Evolutionary conservation across 2,329 filamentous ascomycete genomes (phyloP).

Genomic region (Cladorrhinum sp.): DNA sequence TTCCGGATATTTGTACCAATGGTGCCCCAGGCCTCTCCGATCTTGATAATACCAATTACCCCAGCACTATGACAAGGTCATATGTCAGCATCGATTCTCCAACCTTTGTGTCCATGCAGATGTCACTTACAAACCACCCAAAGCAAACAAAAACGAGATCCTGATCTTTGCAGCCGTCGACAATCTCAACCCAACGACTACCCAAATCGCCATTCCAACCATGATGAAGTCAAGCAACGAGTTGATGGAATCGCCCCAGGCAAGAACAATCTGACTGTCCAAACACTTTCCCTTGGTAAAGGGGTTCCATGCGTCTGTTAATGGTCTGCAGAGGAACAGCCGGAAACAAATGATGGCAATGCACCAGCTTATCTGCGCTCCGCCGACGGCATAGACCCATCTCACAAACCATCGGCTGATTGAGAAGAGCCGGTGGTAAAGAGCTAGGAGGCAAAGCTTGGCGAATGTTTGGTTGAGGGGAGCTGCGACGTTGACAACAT

Average conservation of each 20-base stretch:
- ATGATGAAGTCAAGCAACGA: background rate
- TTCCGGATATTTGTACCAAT: background rate
- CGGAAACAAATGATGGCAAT: background rate
- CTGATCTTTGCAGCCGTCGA: background rate
- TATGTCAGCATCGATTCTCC: background rate
- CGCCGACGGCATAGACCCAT: background rate
- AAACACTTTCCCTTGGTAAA: conserved; percentile 1
- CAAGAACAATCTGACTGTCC: background rate
- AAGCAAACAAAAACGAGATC: background rate
- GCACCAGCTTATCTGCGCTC: background rate
- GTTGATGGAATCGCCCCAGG: background rate
- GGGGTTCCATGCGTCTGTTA: background rate
- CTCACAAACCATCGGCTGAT: background rate
- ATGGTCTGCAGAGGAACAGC: background rate
- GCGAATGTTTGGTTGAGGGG: conserved; percentile 3
- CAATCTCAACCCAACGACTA: background rate
- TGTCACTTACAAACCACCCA: background rate
- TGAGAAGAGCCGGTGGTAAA: background rate
- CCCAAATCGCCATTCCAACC: background rate
- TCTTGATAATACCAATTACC: conserved; percentile 1
- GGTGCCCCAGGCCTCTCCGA: background rate
- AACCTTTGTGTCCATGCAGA: too few relatives aligned
- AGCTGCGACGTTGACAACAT: background rate
- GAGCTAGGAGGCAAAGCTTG: background rate
- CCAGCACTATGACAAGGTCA: background rate